Base-by-base conservation (phyloP, 495 filamentous ascomycete genomes). In the Staphylotrichum longicolle region DNA sequence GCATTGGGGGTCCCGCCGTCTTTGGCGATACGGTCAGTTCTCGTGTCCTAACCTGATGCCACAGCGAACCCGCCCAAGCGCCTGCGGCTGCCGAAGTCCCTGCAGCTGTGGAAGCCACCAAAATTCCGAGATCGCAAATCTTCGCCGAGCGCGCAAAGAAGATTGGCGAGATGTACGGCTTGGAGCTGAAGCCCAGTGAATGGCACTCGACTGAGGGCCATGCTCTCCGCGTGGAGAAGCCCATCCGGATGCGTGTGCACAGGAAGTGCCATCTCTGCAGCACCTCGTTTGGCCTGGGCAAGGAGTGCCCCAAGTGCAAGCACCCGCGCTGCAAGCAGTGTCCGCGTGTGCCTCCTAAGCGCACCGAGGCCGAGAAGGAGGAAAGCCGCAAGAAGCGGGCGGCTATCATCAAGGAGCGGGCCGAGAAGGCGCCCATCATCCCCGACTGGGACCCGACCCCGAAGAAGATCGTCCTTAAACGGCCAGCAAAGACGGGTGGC, bases 191-290 rank as follows among this genome's bases (percentile, higher is more conserved):
- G 64, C 81, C 85, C 11, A 83, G 80, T 61, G 88, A 91, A 70
- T 89, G 86, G 87, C 83, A 82, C 64, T 75, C 78, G 49, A 72
- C 74, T 61, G 81, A 84, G 60, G 75, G 78, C 37, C 80, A 86
- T 55, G 80, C 86, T 27, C 75, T 86, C 51, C 88, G 93, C 33
- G 86, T 96, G 15, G 86, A 93, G 71, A 96, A 93, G 74, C 85
- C 89, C 15, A 91, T 96, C 63, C 89, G 91, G 64, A 95, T 98
- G 88, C 85, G 93, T 39, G 87, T 96, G 41, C 93, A 90, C 66
- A 83, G 91, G 27, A 86, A 77, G 58, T 97, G 93, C 70, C 91
- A 96, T 69, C 74, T 83, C 54, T 96, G 93, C 69, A 67, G 83
- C 48, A 84, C 79, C 11, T 66, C 83, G 11, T 96, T 94, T 71